These are phyloP conservation scores for Crithidia mellificae DNA, from an alignment of 208 protist species.

Conservation along the genomic window DNA sequence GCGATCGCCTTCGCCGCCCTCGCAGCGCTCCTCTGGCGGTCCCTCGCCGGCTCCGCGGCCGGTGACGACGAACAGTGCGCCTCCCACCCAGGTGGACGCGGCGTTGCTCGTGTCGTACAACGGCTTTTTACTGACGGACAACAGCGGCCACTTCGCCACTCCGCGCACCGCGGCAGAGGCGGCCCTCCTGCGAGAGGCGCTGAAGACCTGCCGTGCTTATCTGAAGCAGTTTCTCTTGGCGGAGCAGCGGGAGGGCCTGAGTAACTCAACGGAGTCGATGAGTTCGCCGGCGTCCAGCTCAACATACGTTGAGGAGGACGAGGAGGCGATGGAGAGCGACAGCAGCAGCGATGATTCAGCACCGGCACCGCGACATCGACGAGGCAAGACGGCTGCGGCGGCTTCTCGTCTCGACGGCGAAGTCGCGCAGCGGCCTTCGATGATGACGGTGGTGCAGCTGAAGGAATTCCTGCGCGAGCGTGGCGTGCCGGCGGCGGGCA, in stretches of 20 bases:
- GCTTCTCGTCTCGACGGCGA: too few species aligned
- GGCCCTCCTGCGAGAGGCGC: constrained; percentile 31
- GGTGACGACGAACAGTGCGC: not conserved
- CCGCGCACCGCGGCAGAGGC: constrained; percentile 56
- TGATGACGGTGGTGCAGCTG: constrained; percentile 41
- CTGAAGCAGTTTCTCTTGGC: constrained; percentile 33
- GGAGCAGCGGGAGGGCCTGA: not conserved
- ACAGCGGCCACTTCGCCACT: constrained; percentile 42
- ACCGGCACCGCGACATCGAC: constrained; percentile 1
- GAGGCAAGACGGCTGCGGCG: not conserved
- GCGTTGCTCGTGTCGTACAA: constrained; percentile 73
- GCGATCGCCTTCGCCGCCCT: constrained; percentile 32
- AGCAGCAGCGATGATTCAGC: constrained; percentile 21
- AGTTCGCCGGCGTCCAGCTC: constrained; percentile 31
- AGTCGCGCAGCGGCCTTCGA: constrained; percentile 1
- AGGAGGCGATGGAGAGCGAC: constrained; percentile 26
- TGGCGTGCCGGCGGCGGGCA: constrained; percentile 49
- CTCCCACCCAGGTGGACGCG: constrained; percentile 13
- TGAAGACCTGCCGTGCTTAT: constrained; percentile 49
- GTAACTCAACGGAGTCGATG: constrained; percentile 12
- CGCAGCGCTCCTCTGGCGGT: constrained; percentile 13
- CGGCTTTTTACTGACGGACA: constrained; percentile 62
- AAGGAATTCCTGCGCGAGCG: constrained; percentile 36
- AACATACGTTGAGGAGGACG: constrained; percentile 27
- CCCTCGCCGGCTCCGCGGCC: constrained; percentile 19